phyloP scores from a whole-genome alignment of 2,329 filamentous ascomycete genomes.

The Emericellopsis cladophorae region DNA sequence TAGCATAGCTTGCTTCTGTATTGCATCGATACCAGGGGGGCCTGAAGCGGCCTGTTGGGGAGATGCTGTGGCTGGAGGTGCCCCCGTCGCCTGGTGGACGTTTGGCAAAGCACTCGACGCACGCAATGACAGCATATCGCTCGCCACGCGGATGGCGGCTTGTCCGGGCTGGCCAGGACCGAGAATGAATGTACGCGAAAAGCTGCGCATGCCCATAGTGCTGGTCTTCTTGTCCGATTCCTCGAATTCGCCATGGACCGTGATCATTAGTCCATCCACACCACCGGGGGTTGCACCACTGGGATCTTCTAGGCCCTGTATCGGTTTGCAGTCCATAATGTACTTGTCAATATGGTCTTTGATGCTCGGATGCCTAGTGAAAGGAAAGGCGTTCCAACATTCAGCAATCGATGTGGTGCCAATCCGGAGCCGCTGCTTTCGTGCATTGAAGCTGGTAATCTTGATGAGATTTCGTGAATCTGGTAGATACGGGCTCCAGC shows the following conservation, averaged over 20 bases:
- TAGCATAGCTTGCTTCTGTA: conserved; percentile 56
- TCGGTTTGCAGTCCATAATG: conserved; percentile 68
- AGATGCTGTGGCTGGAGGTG: conserved; percentile 8
- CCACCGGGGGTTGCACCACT: conserved; percentile 49
- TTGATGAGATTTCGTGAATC: conserved; percentile 67
- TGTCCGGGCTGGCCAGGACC: conserved; percentile 57
- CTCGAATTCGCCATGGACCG: conserved; percentile 74
- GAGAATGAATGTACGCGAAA: conserved; percentile 69
- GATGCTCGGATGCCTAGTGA: conserved; percentile 64
- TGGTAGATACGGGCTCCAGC: conserved; percentile 66
- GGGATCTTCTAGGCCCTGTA: conserved; percentile 60
- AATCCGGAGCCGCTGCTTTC: conserved; percentile 52
- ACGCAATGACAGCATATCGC: conserved; percentile 64
- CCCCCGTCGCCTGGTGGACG: conserved; percentile 16
- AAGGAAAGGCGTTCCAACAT: conserved; percentile 57
- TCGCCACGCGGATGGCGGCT: conserved; percentile 60
- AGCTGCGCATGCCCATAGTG: conserved; percentile 56
- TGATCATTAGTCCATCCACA: conserved; percentile 67
- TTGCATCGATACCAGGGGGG: conserved; percentile 11
- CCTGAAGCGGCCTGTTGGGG: conserved; percentile 5
- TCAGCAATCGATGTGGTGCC: conserved; percentile 54
- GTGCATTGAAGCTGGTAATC: conserved; percentile 46
- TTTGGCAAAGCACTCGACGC: conserved; percentile 44
- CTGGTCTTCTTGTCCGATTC: conserved; percentile 49
- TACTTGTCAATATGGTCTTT: conserved; percentile 56